Evolutionary conservation across 2,329 filamentous ascomycete species (phyloP).

Genomic region (Exophiala sideris): DNA sequence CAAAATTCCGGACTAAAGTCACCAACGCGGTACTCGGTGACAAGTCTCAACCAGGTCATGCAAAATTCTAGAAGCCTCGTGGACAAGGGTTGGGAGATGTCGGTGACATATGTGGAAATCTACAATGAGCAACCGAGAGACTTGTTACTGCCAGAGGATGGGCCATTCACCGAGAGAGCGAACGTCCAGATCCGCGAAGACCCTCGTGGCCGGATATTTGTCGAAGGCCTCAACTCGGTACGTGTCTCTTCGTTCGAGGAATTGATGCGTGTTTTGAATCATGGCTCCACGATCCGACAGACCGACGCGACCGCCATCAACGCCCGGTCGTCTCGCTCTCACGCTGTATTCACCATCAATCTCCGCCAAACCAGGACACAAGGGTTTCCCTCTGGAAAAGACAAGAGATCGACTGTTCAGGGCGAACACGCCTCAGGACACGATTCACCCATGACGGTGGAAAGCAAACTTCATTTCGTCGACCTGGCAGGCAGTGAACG

Average conservation of each 20-base stretch:
- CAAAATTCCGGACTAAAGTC: conserved; percentile 72
- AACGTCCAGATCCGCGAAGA: conserved; percentile 92
- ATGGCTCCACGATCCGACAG: conserved; percentile 90
- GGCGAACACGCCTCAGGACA: conserved; percentile 70
- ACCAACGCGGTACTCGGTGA: conserved; percentile 72
- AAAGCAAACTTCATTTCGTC: conserved; percentile 98
- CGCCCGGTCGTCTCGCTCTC: conserved; percentile 93
- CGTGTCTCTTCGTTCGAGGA: conserved; percentile 90
- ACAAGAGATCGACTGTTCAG: conserved; percentile 85
- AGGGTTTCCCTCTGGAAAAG: conserved; percentile 65
- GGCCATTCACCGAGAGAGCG: conserved; percentile 66
- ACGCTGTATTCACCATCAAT: conserved; percentile 95
- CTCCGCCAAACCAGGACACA: conserved; percentile 61
- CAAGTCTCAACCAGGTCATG: conserved; percentile 43
- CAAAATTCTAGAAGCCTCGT: conserved; percentile 41
- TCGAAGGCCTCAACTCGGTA: conserved; percentile 84
- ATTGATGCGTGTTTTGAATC: conserved; percentile 80
- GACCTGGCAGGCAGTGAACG: conserved; percentile 95
- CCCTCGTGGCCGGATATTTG: conserved; percentile 85
- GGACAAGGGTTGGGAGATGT: conserved; percentile 85
- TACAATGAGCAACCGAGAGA: conserved; percentile 97
- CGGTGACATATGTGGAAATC: conserved; percentile 93
- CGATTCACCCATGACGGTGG: conserved; percentile 73
- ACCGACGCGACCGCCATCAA: conserved; percentile 97
- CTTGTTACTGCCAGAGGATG: conserved; percentile 74